These are phyloP conservation scores for Lentinula raphanica DNA, from an alignment of 768 basidiomycete species.

Conservation along the genomic window DNA sequence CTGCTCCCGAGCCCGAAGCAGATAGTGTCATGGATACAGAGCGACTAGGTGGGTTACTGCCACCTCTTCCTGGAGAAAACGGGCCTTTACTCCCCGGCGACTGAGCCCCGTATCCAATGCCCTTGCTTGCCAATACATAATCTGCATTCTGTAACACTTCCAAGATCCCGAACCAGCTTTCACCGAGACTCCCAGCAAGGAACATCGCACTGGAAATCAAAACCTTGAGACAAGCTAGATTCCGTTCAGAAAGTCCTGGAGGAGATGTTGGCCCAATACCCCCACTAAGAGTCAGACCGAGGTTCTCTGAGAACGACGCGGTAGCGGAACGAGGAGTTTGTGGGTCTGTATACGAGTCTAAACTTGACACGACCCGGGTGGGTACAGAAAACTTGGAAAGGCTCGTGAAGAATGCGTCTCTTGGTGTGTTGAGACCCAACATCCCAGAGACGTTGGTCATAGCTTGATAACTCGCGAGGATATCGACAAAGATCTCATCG, in stretches of 20 bases:
- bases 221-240: conserved; percentile 86
- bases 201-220: conserved; percentile 73
- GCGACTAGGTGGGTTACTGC: conserved; percentile 27
- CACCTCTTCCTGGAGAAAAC: conserved; percentile 25
- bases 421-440: conserved; percentile 78
- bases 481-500: conserved; percentile 86
- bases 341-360: conserved; percentile 46
- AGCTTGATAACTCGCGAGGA: conserved; percentile 74
- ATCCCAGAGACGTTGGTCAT: conserved; percentile 87
- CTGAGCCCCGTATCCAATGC: conserved; percentile 20
- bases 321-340: conserved; percentile 54
- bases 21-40: conserved; percentile 29
- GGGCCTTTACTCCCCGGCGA: conserved; percentile 27
- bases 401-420: conserved; percentile 89
- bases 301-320: conserved; percentile 57
- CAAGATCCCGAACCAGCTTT: conserved; percentile 87
- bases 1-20: conserved; percentile 5
- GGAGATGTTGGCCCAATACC: conserved; percentile 36
- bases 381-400: conserved; percentile 94
- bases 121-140: conserved; percentile 74
- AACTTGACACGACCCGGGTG: conserved; percentile 75
- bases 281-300: conserved; percentile 45
- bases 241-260: conserved; percentile 82
- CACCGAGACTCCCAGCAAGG: conserved; percentile 80
- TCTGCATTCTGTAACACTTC: conserved; percentile 94